Base-by-base conservation (phyloP, 768 basidiomycete species). In the Mycena vitilis region DNA sequence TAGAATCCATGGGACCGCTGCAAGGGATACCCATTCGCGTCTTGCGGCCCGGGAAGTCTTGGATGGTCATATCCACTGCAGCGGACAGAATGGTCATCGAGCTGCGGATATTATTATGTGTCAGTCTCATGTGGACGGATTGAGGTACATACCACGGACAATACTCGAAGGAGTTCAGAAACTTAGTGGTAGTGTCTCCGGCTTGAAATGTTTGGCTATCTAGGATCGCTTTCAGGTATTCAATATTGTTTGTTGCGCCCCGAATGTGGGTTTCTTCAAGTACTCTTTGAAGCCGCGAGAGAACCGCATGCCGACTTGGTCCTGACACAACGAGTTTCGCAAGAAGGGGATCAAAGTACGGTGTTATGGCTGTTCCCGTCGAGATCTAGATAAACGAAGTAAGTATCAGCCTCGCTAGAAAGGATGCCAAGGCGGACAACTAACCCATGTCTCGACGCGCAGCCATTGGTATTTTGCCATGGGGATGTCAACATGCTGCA, bases 1-100 rank as follows among this genome's bases (percentile, higher is more conserved):
- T 73, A 12, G 81, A 65, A 72, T 93, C 91, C 87, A 90, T 88
- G 0, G 90, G 87, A 0, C 91, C 91, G 66, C 87, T 86, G 16
- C 79, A 82, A 0, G 91, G 91, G 4, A 91, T 83, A 2, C 91
- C 91, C 38, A 85, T 77, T 1, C 88, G 86, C 0, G 86, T 80
- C 0, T 72, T 73, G 1, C 90, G 83, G 0, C 87, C 87, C 0
- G 88, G 87, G 22, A 86, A 82, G 70, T 90, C 88, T 71, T 91
- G 90, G 0, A 90, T 78, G 0, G 86, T 85, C 11, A 84, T 83
- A 44, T 89, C 88, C 9, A 91, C 78, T 0, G 90, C 89, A 4
- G 85, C 79, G 2, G 83, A 81, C 5, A 88, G 52, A 5, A 92
- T 84, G 23, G 87, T 87, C 60, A 91, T 74, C 2, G 84, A 86